These are phyloP conservation scores for Castanea mollissima DNA, from an alignment of 306 rosid species.

Conservation along the genomic window DNA sequence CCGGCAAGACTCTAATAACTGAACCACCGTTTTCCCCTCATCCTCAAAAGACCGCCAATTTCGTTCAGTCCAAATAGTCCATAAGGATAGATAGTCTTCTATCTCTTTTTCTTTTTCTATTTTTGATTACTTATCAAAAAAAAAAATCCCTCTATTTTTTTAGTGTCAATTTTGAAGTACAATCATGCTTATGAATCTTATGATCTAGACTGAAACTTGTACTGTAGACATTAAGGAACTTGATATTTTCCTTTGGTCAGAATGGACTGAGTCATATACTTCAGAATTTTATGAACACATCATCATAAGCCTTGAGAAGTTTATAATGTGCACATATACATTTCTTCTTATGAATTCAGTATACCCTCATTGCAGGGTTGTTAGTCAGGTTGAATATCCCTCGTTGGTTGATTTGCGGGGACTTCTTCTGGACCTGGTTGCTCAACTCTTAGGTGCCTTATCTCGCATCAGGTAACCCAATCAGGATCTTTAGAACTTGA, in stretches of 20 bases:
- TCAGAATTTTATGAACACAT: neutral
- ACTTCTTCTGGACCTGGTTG: constrained; percentile 96
- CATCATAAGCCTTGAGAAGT: neutral
- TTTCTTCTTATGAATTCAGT: constrained; percentile 25
- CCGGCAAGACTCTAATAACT: too few species aligned
- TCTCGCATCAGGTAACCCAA: constrained; percentile 90
- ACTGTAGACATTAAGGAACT: neutral
- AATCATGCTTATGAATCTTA: neutral
- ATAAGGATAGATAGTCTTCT: neutral
- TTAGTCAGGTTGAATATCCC: constrained; percentile 97
- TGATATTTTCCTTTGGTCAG: neutral
- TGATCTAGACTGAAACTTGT: neutral
- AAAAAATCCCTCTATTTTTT: neutral
- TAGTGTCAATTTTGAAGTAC: neutral
- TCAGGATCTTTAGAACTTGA: constrained; percentile 10
- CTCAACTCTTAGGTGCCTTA: constrained; percentile 95
- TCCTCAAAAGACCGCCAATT: too few species aligned
- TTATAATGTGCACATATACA: neutral
- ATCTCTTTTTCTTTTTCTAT: neutral
- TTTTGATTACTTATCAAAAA: too few species aligned
- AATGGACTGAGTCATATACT: neutral
- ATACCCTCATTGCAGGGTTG: constrained; percentile 78
- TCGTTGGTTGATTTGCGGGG: constrained; percentile 97
- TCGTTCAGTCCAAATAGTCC: too few species aligned
- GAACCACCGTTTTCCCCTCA: too few species aligned